Evolutionary conservation across 495 filamentous ascomycete genomes (phyloP), one percentile per base, ranked within the genome.

Genomic region (Stereocaulon alpinum): DNA sequence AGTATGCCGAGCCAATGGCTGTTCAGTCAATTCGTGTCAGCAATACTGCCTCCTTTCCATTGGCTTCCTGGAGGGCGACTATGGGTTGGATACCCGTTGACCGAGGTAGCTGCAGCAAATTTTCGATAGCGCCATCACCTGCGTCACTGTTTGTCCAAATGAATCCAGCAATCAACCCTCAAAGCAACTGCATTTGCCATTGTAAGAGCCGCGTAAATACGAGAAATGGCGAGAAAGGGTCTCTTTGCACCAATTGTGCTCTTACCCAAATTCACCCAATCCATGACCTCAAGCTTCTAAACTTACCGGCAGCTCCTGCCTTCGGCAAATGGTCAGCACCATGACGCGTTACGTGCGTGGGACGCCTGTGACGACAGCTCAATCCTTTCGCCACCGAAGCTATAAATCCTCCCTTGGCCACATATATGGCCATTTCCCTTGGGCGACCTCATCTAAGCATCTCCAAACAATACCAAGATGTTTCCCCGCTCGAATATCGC

Each of bases 321-420:
- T 17, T 52, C 49, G 30, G 42, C 42, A 44, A 44, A 6, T 30
- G n/a, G 34, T 52, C 27, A 29, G 18, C 27, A 37, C 15, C n/a
- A 37, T 52, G 49, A 52, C 49, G 49, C 49, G 15, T 17, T 37
- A 17, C 15, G 18, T 29, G 34, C 15, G 17, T 52, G n/a, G 27
- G 27, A 37, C 4, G 29, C 34, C 34, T 37, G 49, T 52, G 49
- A 52, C 49, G 49, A 34, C 34, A 18, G 30, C 49, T 34, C 27
- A n/a, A n/a, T 32, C 34, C 18, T 18, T 24, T 53, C 12, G 57
- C 57, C 57, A 59, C 57, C 18, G 14, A 52, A 42, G 52, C 27
- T 43, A 55, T 55, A 55, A 24, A 55, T 41, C 12, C 52, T 42
- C 22, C 22, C 17, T 43, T 43, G 37, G 18, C 40, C 18, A 42